Percentiles rank a stretch among this genome's conserved stretches.
Evolutionary conservation across 2,329 filamentous ascomycete genomes (phyloP).

Genomic region (Pseudogymnoascus sp.): DNA sequence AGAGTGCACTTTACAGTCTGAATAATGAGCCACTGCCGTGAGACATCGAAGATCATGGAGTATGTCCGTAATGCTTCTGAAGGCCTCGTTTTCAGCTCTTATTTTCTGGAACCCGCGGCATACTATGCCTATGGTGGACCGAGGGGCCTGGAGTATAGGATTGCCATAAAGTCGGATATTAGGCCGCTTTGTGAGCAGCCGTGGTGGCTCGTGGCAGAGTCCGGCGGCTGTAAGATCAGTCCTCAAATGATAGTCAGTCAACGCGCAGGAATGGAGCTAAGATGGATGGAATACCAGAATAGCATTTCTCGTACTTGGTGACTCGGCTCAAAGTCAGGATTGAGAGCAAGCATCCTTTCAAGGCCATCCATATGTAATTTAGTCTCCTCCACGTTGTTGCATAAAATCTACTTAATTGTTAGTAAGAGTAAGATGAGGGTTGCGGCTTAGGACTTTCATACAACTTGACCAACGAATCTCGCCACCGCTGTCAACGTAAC

Average conservation of each 20-base stretch:
- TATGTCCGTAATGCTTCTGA: neutral
- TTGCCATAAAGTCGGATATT: slow-evolving; percentile 8
- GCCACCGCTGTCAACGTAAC: slow-evolving; percentile 1
- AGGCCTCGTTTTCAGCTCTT: neutral
- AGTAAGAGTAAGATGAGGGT: no score
- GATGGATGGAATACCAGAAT: slow-evolving; percentile 1
- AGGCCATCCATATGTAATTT: slow-evolving; percentile 6
- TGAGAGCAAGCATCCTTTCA: slow-evolving; percentile 1
- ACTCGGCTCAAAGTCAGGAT: neutral
- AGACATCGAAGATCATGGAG: slow-evolving; percentile 8
- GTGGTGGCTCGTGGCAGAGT: neutral
- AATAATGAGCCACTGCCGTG: slow-evolving; percentile 3
- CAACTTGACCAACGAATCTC: slow-evolving; percentile 6
- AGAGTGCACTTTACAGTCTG: neutral
- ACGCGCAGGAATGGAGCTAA: neutral
- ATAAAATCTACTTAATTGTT: slow-evolving; percentile 1
- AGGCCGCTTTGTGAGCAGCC: neutral
- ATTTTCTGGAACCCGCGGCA: slow-evolving; percentile 7
- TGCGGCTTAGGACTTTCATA: neutral
- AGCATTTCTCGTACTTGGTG: slow-evolving; percentile 2
- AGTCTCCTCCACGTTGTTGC: neutral
- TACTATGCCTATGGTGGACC: slow-evolving; percentile 7
- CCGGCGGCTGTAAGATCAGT: slow-evolving; percentile 4
- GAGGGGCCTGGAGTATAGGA: neutral
- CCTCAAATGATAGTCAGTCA: neutral